Base-by-base conservation (phyloP, 805 yeast species). In the Starmerella scarabaei region DNA sequence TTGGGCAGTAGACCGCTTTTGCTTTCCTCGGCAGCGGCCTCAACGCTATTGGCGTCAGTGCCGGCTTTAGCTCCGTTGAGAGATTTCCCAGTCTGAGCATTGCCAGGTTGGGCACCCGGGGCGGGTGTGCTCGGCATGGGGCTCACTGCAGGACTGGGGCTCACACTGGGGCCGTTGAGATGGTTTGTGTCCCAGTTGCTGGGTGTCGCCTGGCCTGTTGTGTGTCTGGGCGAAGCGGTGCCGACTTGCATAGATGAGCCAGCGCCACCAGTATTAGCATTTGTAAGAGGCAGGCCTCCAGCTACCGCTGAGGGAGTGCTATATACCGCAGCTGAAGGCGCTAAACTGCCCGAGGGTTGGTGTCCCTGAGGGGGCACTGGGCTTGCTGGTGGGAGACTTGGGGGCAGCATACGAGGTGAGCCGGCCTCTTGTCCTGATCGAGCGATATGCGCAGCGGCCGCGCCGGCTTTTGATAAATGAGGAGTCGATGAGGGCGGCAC, bases 1-100 rank as follows among this genome's bases (percentile, higher is more conserved):
- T 37, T 33, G 12, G 47, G 47, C 14, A 44, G 37, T 2, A 37
- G 33, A 14, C 37, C 47, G 17, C 33, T 16, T 19, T 23, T 21
- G 30, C n/a, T 17, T 11, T 17, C 29, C 28, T 24, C 11, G 19
- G 31, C 15, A 8, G 18, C 21, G 21, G 5, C 5, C 15, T 9
- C 16, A 12, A 5, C 11, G 16, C 18, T 8, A 17, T 19, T 17
- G 5, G 31, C 5, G 16, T n/a, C 19, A 14, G 30, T 34, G n/a
- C 12, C 30, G 18, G 36, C 30, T n/a, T 5, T n/a, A 5, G 36
- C 29, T 21, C 15, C 6, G n/a, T n/a, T n/a, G n/a, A n/a, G n/a
- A n/a, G n/a, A n/a, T n/a, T n/a, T n/a, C n/a, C n/a, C n/a, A n/a
- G n/a, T n/a, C n/a, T n/a, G n/a, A n/a, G n/a, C n/a, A n/a, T n/a